A percentile compares a stretch with the other conserved stretches of the same genome.
phyloP scores from a whole-genome alignment of 805 yeast species.

The Starmerella asiatica region DNA sequence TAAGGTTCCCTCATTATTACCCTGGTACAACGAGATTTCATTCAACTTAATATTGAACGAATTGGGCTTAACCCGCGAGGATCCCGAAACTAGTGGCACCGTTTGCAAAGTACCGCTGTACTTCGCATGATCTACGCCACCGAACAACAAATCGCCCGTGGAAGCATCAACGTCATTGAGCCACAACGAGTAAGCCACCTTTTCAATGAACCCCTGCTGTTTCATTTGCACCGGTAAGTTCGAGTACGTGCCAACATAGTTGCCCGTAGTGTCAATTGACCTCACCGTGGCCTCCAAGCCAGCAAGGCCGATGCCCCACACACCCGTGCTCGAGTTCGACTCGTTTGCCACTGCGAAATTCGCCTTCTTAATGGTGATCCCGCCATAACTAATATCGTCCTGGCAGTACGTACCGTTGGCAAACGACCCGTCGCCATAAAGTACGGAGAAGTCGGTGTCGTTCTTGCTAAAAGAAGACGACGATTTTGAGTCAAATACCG shows the following conservation, averaged over 20 bases:
- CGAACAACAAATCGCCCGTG: conserved; percentile 32
- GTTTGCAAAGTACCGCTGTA: conserved; percentile 29
- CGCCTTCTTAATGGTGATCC: conserved; percentile 36
- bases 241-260: conserved; percentile 19
- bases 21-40: conserved; percentile 13
- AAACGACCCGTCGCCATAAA: conserved; percentile 34
- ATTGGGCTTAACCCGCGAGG: conserved; percentile 10
- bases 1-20: conserved; percentile 5
- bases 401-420: conserved; percentile 48
- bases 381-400: conserved; percentile 46
- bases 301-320: conserved; percentile 29
- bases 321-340: conserved; percentile 51
- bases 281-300: conserved; percentile 28
- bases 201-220: conserved; percentile 31
- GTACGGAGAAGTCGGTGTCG: conserved; percentile 19
- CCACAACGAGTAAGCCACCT: conserved; percentile 36
- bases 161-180: conserved; percentile 27
- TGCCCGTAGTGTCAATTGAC: conserved; percentile 11
- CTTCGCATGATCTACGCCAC: conserved; percentile 34
- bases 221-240: conserved; percentile 29
- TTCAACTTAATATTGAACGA: conserved; percentile 12
- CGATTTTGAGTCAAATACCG: conserved; percentile 20
- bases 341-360: conserved; percentile 64
- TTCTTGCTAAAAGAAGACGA: conserved; percentile 19
- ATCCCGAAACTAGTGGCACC: conserved; percentile 24